phyloP scores from a whole-genome alignment of 495 filamentous ascomycete species.

The Penicillium angulare region DNA sequence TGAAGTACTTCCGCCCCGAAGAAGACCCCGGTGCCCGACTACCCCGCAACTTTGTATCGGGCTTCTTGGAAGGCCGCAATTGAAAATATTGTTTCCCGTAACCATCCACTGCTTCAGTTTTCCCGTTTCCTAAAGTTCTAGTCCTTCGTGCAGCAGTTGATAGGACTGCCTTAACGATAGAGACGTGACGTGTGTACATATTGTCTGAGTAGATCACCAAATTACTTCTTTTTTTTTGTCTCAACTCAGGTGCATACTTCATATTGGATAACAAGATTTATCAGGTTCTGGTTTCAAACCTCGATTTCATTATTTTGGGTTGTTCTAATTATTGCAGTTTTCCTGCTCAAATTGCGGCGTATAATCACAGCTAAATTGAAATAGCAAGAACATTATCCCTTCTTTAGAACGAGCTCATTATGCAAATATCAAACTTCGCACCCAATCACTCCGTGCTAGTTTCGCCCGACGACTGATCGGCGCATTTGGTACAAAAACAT shows the following conservation, averaged over 20 bases:
- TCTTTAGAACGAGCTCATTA: too few relatives aligned
- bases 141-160: conserved; percentile 20
- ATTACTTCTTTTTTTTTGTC: background rate
- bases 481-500: conserved; percentile 15
- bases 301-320: too few relatives aligned
- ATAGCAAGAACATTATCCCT: too few relatives aligned
- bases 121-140: conserved; percentile 25
- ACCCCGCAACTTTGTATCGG: conserved; percentile 83
- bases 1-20: conserved; percentile 94
- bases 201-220: conserved; percentile 37
- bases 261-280: background rate
- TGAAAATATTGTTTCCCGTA: conserved; percentile 24
- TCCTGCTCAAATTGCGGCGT: too few relatives aligned
- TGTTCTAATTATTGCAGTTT: too few relatives aligned
- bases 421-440: background rate
- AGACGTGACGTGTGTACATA: conserved; percentile 47
- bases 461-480: background rate
- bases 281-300: background rate
- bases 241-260: background rate
- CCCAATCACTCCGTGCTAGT: background rate
- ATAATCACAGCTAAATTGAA: too few relatives aligned
- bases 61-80: conserved; percentile 78
- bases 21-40: conserved; percentile 76
- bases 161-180: conserved; percentile 23
- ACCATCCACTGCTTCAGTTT: conserved; percentile 16